Evolutionary conservation across 805 yeast genomes (phyloP).

Genomic region (Sporopachydermia quercuum): DNA sequence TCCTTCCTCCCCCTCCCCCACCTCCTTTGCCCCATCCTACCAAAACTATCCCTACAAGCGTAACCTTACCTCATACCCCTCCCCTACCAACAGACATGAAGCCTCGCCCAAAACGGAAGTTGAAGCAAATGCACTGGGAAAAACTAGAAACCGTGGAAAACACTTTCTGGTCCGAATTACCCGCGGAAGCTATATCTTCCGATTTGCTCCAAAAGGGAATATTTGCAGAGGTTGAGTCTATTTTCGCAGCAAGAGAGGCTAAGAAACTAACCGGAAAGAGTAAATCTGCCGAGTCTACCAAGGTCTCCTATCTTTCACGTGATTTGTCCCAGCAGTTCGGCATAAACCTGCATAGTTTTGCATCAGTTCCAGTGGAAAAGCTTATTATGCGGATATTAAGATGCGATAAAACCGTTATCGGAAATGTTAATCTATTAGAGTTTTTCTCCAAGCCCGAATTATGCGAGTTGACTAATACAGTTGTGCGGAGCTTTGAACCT

Average conservation of each 20-base stretch:
- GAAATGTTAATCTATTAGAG: conserved; percentile 64
- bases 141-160: conserved; percentile 70
- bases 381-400: conserved; percentile 56
- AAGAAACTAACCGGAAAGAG: conserved; percentile 35
- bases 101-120: conserved; percentile 59
- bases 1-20: conserved; percentile 12
- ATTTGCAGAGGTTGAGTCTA: conserved; percentile 66
- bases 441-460: conserved; percentile 67
- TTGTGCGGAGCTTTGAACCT: conserved; percentile 64
- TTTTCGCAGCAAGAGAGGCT: conserved; percentile 71
- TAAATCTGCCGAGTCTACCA: conserved; percentile 32
- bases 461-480: conserved; percentile 55
- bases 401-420: conserved; percentile 61
- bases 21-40: conserved; percentile 19
- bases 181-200: conserved; percentile 39
- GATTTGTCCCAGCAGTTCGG: conserved; percentile 93
- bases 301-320: conserved; percentile 58
- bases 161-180: conserved; percentile 71
- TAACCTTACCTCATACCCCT: too few species aligned
- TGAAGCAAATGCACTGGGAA: conserved; percentile 97
- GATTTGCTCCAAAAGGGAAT: conserved; percentile 65
- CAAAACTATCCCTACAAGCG: too few species aligned
- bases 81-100: conserved; percentile 22
- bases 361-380: conserved; percentile 44
- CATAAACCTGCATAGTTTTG: conserved; percentile 73